A percentile compares a stretch with the other conserved stretches of the same genome.
Conservation (phyloP, 2,329 filamentous ascomycete genomes). For the Aureobasidium musti region DNA sequence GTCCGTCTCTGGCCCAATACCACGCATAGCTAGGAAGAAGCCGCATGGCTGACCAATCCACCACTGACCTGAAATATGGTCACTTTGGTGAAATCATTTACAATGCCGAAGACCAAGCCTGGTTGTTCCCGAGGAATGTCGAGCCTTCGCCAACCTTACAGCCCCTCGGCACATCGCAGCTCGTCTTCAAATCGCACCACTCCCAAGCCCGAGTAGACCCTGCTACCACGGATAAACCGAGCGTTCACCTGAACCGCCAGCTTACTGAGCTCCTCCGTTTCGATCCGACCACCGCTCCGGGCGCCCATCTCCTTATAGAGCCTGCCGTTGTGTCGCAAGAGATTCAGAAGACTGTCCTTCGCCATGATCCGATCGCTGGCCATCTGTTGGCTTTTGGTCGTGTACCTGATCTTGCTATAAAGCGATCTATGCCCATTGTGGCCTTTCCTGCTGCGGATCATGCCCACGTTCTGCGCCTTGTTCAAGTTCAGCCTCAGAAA, state of each 20-base stretch:
- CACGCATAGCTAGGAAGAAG: constrained; percentile 37
- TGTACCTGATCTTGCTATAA: constrained; percentile 46
- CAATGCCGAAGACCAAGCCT: constrained; percentile 49
- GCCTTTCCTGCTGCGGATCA: constrained; percentile 53
- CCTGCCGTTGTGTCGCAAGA: constrained; percentile 38
- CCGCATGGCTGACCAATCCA: constrained; percentile 60
- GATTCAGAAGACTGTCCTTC: constrained; percentile 38
- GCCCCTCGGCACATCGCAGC: constrained; percentile 34
- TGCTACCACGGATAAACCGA: constrained; percentile 31
- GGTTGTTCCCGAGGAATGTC: constrained; percentile 51
- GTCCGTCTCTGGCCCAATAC: constrained; percentile 13
- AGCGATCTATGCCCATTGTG: constrained; percentile 41
- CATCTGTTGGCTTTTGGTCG: constrained; percentile 60
- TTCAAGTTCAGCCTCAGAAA: constrained; percentile 53
- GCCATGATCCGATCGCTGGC: constrained; percentile 47
- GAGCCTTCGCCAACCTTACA: constrained; percentile 35
- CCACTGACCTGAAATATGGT: constrained; percentile 55
- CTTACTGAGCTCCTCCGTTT: constrained; percentile 5
- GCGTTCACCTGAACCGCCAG: constrained; percentile 6
- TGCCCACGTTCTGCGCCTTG: constrained; percentile 60
- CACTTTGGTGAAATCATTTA: constrained; percentile 57
- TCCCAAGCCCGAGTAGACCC: not conserved
- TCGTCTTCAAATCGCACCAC: constrained; percentile 4
- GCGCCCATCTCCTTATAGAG: not conserved
- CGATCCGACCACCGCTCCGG: not conserved